These are phyloP conservation scores for Penicillium psychrosexuale DNA, from an alignment of 2,329 filamentous ascomycete species.

Conservation along the genomic window DNA sequence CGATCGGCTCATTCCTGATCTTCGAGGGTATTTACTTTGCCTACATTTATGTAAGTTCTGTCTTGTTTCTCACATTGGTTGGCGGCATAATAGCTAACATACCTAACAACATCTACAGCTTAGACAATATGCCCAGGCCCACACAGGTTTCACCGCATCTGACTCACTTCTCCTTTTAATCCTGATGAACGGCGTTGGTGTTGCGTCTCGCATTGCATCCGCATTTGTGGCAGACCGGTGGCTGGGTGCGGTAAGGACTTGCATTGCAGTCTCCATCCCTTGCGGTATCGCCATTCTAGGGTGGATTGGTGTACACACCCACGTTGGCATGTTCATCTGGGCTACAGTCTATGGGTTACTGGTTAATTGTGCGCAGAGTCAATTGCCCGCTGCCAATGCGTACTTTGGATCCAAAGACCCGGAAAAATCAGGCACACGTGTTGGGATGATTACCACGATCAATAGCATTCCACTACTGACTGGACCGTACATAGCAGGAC, in stretches of 20 bases:
- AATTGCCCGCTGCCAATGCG: conserved; percentile 42
- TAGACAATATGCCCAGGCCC: conserved; percentile 4
- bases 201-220: conserved; percentile 6
- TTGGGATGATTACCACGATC: conserved; percentile 50
- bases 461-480: conserved; percentile 46
- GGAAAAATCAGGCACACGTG: conserved; percentile 46
- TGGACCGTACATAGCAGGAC: conserved; percentile 49
- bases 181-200: conserved; percentile 7
- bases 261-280: conserved; percentile 11
- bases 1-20: conserved; percentile 10
- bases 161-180: conserved; percentile 7
- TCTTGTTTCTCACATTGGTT: not conserved
- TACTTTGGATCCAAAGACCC: conserved; percentile 47
- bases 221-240: conserved; percentile 9
- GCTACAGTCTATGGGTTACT: conserved; percentile 47
- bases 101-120: not conserved
- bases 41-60: conserved; percentile 8
- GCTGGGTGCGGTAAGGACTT: conserved; percentile 7
- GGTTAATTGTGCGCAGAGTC: conserved; percentile 44
- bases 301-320: conserved; percentile 8
- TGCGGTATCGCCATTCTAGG: conserved; percentile 7
- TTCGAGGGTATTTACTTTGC: conserved; percentile 11
- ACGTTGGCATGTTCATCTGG: conserved; percentile 40
- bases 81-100: not conserved
- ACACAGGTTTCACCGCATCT: not conserved